A percentile compares a stretch with the other conserved stretches of the same genome.
phyloP scores from a whole-genome alignment of 2,329 filamentous ascomycete genomes.

The Aspergillus cejpii region DNA sequence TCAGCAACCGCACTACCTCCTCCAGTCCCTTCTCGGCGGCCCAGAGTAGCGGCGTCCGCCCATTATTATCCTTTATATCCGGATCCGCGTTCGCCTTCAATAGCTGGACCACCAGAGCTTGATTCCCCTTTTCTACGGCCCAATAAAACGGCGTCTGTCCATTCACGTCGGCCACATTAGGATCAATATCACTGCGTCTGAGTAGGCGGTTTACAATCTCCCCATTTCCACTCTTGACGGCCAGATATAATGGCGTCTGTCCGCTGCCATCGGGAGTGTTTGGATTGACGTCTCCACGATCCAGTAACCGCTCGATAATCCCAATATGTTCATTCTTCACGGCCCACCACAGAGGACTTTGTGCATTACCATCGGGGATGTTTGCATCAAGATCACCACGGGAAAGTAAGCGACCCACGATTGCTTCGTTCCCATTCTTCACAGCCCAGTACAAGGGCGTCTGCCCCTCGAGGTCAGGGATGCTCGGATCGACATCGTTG shows the following conservation, averaged over 20 bases:
- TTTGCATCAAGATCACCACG: constrained; percentile 12
- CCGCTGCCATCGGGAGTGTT: constrained; percentile 8
- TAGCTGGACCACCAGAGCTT: constrained; percentile 6
- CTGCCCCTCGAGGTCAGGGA: constrained; percentile 9
- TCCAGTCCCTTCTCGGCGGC: constrained; percentile 17
- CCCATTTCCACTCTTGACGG: constrained; percentile 17
- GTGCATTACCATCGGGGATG: constrained; percentile 7
- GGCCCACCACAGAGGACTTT: constrained; percentile 13
- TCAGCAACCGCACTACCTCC: constrained; percentile 21
- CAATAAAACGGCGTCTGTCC: constrained; percentile 4
- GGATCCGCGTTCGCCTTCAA: constrained; percentile 9
- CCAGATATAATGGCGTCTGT: constrained; percentile 11
- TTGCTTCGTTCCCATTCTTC: constrained; percentile 9
- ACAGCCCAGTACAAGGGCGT: constrained; percentile 14
- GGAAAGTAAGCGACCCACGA: constrained; percentile 14
- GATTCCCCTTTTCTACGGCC: constrained; percentile 5
- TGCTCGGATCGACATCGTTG: constrained; percentile 14
- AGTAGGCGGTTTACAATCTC: constrained; percentile 18
- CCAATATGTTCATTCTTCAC: constrained; percentile 17
- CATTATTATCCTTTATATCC: constrained; percentile 9
- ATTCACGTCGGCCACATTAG: constrained; percentile 2
- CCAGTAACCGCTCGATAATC: constrained; percentile 20
- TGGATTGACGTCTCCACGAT: constrained; percentile 8
- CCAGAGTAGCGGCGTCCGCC: constrained; percentile 16
- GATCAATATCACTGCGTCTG: not conserved